phyloP scores from a whole-genome alignment of 2,329 filamentous ascomycete genomes.

The Penicillium sp. region DNA sequence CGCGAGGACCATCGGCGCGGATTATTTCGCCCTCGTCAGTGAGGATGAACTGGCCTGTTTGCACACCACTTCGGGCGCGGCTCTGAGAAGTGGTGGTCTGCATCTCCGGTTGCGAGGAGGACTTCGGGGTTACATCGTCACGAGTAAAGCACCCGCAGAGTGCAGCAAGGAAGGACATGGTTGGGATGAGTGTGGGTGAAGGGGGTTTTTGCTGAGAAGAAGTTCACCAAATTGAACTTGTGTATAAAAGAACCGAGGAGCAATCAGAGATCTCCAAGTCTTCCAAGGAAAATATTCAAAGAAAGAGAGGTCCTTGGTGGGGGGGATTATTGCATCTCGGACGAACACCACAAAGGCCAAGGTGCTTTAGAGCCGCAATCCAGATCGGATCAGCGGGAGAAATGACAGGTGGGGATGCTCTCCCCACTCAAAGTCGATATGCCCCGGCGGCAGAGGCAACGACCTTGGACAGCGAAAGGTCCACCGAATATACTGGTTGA shows the following conservation, averaged over 20 bases:
- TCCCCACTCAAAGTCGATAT: slow-evolving; percentile 14
- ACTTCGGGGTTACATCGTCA: slow-evolving; percentile 10
- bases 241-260: not conserved
- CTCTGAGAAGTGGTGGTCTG: slow-evolving; percentile 6
- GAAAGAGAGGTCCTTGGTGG: not conserved
- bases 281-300: not conserved
- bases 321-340: not conserved
- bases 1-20: slow-evolving; percentile 9
- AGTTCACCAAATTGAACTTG: not conserved
- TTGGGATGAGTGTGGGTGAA: not conserved
- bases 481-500: not conserved
- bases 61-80: slow-evolving; percentile 14
- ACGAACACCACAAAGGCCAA: not conserved
- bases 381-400: slow-evolving; percentile 3
- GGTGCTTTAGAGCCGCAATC: slow-evolving; percentile 3
- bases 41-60: slow-evolving; percentile 26
- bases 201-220: not conserved
- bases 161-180: slow-evolving; percentile 28
- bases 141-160: slow-evolving; percentile 30
- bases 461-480: slow-evolving; percentile 1
- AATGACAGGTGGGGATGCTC: slow-evolving; percentile 1
- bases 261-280: not conserved
- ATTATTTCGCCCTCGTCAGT: slow-evolving; percentile 21
- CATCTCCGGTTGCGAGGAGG: slow-evolving; percentile 15
- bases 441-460: not conserved